Conservation (phyloP, 2,329 filamentous ascomycete species). For the Cladobotryum mycophilum region DNA sequence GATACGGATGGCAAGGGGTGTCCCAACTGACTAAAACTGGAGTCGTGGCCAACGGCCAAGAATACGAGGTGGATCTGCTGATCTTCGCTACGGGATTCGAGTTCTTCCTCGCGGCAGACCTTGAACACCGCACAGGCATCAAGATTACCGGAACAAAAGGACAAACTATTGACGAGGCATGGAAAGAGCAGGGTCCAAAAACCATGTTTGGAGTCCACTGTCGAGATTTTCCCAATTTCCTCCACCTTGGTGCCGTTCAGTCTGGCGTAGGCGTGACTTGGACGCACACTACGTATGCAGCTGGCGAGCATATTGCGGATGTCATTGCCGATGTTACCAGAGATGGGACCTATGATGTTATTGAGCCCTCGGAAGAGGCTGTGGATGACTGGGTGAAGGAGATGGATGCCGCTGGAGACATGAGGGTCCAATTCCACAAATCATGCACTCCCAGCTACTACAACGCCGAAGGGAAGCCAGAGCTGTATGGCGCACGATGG, state of each 20-base stretch:
- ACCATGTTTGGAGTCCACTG: background rate
- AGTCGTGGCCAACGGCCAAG: background rate
- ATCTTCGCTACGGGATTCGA: no score
- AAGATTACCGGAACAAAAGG: background rate
- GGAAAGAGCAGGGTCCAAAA: background rate
- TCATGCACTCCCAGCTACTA: background rate
- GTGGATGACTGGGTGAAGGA: background rate
- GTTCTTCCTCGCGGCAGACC: background rate
- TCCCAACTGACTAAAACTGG: background rate
- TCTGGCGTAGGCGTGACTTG: background rate
- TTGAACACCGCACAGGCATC: background rate
- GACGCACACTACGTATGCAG: background rate
- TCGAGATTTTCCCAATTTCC: background rate
- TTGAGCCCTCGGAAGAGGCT: background rate
- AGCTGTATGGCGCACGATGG: background rate
- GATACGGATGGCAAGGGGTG: constrained; percentile 40
- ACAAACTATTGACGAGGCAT: background rate
- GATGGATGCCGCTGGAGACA: background rate
- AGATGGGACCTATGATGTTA: background rate
- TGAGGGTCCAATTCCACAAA: background rate
- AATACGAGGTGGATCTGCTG: background rate
- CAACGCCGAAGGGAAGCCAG: background rate
- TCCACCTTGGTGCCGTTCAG: background rate
- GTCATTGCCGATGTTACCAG: background rate
- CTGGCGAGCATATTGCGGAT: background rate